Percentiles rank a stretch among this genome's conserved stretches.
Evolutionary conservation across 345 rosid species (phyloP).

Genomic region (Eucalyptus regnans): DNA sequence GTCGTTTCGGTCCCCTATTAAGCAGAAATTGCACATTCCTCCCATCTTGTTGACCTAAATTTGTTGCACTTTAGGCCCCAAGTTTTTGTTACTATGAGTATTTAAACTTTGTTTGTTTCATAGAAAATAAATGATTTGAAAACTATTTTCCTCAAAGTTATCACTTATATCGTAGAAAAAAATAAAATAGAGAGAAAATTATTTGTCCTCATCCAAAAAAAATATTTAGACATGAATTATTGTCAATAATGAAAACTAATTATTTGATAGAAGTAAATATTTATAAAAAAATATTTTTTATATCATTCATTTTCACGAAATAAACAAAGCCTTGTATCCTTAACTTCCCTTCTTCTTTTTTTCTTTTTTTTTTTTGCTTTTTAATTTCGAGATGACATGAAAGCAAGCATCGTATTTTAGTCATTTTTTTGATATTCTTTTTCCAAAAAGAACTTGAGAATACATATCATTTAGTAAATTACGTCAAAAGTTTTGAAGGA

Average conservation of each 20-base stretch:
- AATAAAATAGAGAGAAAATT: too few relatives aligned
- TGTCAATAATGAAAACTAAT: accelerated
- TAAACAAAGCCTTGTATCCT: neutral
- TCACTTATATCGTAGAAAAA: too few relatives aligned
- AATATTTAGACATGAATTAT: too few relatives aligned
- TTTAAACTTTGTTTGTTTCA: neutral
- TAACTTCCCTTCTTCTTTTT: accelerated
- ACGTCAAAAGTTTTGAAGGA: neutral
- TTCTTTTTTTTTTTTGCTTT: accelerated
- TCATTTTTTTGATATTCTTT: neutral
- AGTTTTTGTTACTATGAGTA: neutral
- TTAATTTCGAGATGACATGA: neutral
- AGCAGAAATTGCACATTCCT: neutral
- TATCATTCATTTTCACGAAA: too few relatives aligned
- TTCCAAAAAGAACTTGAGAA: neutral
- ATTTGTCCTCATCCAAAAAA: neutral
- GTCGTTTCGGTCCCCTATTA: neutral
- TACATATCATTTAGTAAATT: neutral
- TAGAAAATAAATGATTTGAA: accelerated
- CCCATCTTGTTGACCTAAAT: neutral
- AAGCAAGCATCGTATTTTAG: neutral
- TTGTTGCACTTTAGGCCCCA: neutral
- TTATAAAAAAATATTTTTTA: too few relatives aligned
- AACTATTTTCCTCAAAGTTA: too few relatives aligned
- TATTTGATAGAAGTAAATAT: too few relatives aligned